phyloP scores from a whole-genome alignment of 495 filamentous ascomycete genomes.

The Ascodesmis nigricans region DNA sequence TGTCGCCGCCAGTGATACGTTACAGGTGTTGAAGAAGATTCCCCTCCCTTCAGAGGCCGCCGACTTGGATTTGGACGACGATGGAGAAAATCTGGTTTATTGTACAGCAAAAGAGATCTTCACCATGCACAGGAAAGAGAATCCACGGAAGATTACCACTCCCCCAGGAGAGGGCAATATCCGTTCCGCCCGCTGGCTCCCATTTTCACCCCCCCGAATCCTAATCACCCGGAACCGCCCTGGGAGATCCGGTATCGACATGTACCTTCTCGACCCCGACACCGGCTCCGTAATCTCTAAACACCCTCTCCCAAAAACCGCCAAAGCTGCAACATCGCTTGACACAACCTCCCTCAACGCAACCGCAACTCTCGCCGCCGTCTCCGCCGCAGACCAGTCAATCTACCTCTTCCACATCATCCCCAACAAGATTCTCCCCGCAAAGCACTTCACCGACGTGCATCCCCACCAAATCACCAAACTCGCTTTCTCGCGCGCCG shows the following conservation, averaged over 20 bases:
- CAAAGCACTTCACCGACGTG: slow-evolving; percentile 43
- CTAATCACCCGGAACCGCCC: slow-evolving; percentile 32
- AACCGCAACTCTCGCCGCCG: slow-evolving; percentile 40
- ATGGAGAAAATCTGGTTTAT: slow-evolving; percentile 46
- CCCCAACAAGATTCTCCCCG: slow-evolving; percentile 33
- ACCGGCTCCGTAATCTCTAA: slow-evolving; percentile 28
- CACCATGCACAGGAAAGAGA: neutral
- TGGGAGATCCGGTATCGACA: slow-evolving; percentile 39
- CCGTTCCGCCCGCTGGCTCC: slow-evolving; percentile 54
- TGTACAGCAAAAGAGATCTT: slow-evolving; percentile 58
- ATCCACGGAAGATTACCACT: slow-evolving; percentile 13
- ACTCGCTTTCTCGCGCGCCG: slow-evolving; percentile 54
- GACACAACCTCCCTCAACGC: slow-evolving; percentile 28
- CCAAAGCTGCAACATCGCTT: slow-evolving; percentile 28
- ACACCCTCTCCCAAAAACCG: slow-evolving; percentile 32
- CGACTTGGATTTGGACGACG: slow-evolving; percentile 32
- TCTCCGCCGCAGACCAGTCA: slow-evolving; percentile 62
- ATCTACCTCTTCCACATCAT: no score
- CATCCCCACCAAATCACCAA: slow-evolving; percentile 74
- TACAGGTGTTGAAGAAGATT: slow-evolving; percentile 45
- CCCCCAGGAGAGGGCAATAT: slow-evolving; percentile 27
- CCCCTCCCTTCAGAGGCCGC: slow-evolving; percentile 49
- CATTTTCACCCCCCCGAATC: slow-evolving; percentile 26
- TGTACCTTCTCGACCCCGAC: slow-evolving; percentile 36
- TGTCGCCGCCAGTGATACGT: slow-evolving; percentile 45